Base-by-base conservation (phyloP, 306 rosid species). In the Geum urbanum region DNA sequence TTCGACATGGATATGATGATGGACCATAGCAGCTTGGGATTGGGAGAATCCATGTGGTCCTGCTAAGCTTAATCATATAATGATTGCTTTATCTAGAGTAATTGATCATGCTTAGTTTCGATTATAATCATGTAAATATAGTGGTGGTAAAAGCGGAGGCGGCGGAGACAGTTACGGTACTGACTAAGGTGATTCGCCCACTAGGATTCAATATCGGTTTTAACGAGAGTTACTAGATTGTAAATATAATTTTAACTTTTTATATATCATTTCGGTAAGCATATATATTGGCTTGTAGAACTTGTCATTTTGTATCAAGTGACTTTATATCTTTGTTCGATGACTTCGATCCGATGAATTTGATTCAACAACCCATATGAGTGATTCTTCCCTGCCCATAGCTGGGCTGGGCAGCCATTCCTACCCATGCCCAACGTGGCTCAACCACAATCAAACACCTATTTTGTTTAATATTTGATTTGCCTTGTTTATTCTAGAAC, bases 31-130 rank as follows among this genome's bases (percentile, higher is more conserved):
- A 74, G 47, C 72, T 83, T 72, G 52, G 84, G 71, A 20, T 44
- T 85, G 73, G 84, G 72, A 27, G 90, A 84, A 72, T 79, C 95
- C 27, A 66, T 88, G 81, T 90, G 96, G 96, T 77, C 71, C 4
- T 77, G 80, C 76, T 74, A 45, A 74, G 77, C 65, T 52, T 10
- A 6, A 44, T 66, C 50, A 14, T 44, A 39, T 9, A 4, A 54
- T 32, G 11, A 14, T 20, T 10, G 2, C 64, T 3, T 22, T n/a
- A 53, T 51, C 43, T 6, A 37, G 52, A 76, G 70, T 61, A 69
- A 27, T 58, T 65, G 39, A 37, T 41, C 40, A 47, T 72, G 78
- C 45, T 52, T 50, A 53, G 22, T 53, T 55, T 63, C 12, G 22
- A 19, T n/a, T 79, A 46, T 54, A 61, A 61, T 55, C 32, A 68